These are phyloP conservation scores for Amanita molliuscula DNA, from an alignment of 768 basidiomycete species.

Conservation along the genomic window DNA sequence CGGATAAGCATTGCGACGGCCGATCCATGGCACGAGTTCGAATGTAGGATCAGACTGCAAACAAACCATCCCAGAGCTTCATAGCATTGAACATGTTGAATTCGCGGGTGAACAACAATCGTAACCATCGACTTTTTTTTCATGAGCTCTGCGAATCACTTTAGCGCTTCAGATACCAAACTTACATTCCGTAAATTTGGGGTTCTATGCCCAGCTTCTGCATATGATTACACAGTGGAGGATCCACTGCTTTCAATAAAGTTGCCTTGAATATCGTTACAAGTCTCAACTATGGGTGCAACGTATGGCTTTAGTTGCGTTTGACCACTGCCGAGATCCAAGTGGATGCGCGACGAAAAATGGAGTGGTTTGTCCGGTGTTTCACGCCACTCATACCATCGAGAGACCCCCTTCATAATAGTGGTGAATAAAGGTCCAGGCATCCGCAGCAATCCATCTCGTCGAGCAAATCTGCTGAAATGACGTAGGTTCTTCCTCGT, in stretches of 20 bases:
- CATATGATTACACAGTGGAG: conserved; percentile 63
- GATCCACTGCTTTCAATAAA: conserved; percentile 70
- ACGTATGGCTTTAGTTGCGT: conserved; percentile 54
- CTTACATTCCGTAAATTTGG: conserved; percentile 94
- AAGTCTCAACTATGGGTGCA: conserved; percentile 79
- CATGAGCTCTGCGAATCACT: conserved; percentile 2
- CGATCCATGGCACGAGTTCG: conserved; percentile 75
- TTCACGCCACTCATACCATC: conserved; percentile 72
- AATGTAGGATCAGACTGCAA: conserved; percentile 79
- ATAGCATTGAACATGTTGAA: conserved; percentile 74
- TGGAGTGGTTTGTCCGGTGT: conserved; percentile 20
- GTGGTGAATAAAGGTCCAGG: conserved; percentile 74
- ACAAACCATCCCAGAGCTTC: conserved; percentile 92
- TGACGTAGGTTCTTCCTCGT: conserved; percentile 27
- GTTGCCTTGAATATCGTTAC: conserved; percentile 70
- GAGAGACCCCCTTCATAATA: conserved; percentile 71
- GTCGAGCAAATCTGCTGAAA: conserved; percentile 55
- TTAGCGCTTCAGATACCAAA: conserved; percentile 7
- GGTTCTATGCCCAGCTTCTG: conserved; percentile 83
- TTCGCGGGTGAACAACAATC: conserved; percentile 89
- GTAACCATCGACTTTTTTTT: conserved; percentile 83
- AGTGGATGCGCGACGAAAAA: conserved; percentile 32
- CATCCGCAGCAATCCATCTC: conserved; percentile 73
- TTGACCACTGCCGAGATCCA: conserved; percentile 34
- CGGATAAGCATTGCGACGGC: conserved; percentile 90